Base-by-base conservation (phyloP, 2,329 filamentous ascomycete genomes). In the Myriosclerotinia scirpicola region DNA sequence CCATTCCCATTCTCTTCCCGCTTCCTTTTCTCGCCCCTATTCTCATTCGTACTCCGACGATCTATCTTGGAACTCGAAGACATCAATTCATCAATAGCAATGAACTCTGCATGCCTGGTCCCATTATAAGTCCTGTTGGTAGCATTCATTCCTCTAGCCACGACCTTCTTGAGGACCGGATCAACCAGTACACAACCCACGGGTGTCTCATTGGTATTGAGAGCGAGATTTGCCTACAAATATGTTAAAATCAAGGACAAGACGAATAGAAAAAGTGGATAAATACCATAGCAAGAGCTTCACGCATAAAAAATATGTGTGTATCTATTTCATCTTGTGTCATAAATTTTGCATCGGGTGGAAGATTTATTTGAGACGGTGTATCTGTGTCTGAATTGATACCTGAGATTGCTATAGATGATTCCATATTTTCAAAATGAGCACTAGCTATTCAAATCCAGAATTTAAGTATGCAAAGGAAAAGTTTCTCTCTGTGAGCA, bases 121-220 rank as follows among this genome's bases (percentile, higher is more conserved):
- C 95, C 95, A 81, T 96, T 88, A 58, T 94, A 87, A 36, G 91
- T 95, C 72, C 91, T 84, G 75, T 97, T 99, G 64, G 95, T 99
- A 70, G 96, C 95, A 75, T 99, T 99, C 91, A 97, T 97, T 69
- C 95, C 95, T 70, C 85, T 86, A 53, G 92, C 93, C 71, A 99
- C 93, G 70, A 97, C 84, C 34, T 50, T 65, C 44, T 42, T 36
- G 72, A 87, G 83, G 71, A 87, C 89, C 38, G 91, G 60, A 76
- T 93, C 85, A 30, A 98, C 93, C 64, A 99, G 88, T 42, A 99
- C 93, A 78, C 95, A 99, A 59, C 95, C 96, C 26, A 99, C 95
- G 1, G 95, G 95, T 1, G 96, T 98, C 80, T 99, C 95, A 73
- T 96, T 93, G 69, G 87, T 91, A 72, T 82, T 81, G 59, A 99